Evolutionary conservation across 768 basidiomycete genomes (phyloP), one percentile per base, ranked within the genome.

Genomic region (Suillus weaverae): DNA sequence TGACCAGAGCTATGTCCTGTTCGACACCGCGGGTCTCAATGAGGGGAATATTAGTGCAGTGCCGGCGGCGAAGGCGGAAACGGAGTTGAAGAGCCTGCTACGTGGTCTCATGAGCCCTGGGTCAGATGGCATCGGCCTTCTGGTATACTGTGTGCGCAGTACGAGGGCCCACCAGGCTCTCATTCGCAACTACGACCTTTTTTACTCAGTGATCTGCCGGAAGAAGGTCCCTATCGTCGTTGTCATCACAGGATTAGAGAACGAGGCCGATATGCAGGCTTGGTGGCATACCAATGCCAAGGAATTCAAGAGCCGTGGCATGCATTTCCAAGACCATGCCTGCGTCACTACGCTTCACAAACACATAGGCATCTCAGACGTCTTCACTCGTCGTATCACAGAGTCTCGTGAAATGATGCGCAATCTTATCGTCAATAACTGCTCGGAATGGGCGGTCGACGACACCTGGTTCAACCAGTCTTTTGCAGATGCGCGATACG

Each of bases 1-100:
- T 32, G 75, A 70, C 41, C 64, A 61, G 35, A 54, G 20, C 0
- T 78, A 72, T 63, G 68, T 69, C 30, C 61, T 80, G 38, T 75
- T 78, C 73, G 80, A 81, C 61, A 81, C 80, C 5, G 71, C 74
- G 13, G 80, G 81, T 10, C 76, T 81, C 11, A 73, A 79, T 60
- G 81, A 82, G 63, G 80, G 67, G 35, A 54, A 70, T 50, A 59
- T 65, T 30, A 78, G 78, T 61, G 70, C 64, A 8, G 67, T 73
- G 55, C 71, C 74, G 62, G 72, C 74, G 41, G 74, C 71, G 57
- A 67, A 69, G 62, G 78, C 76, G 62, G 71, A 72, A 41, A 57
- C 67, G 60, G 69, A 70, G 57, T 70, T 74, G 46, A 74, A 64
- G 30, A 65, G 48, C 8, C 68, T 76, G 50, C 48, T 78, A 1